These are phyloP conservation scores for Schwanniomyces vanrijiae DNA, from an alignment of 805 yeast genomes.

Conservation along the genomic window DNA sequence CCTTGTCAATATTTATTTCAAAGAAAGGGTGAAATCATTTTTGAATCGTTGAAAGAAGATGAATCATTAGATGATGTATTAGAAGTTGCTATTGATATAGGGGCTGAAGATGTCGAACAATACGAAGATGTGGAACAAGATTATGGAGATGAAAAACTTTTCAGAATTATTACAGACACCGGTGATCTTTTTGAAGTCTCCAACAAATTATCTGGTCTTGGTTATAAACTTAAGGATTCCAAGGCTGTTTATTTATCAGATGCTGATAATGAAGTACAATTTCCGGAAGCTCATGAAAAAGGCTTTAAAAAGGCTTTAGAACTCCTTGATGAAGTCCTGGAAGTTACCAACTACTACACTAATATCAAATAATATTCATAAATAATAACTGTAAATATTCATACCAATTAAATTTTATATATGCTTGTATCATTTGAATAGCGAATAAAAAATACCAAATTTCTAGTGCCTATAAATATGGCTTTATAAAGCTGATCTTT, in stretches of 20 bases:
- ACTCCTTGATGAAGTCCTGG: conserved; percentile 75
- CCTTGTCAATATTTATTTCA: conserved; percentile 81
- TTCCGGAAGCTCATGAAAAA: conserved; percentile 51
- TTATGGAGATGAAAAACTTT: conserved; percentile 31
- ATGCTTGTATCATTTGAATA: no score
- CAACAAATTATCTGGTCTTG: conserved; percentile 48
- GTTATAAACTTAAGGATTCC: conserved; percentile 66
- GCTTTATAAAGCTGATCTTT: no score
- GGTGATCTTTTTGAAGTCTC: conserved; percentile 62
- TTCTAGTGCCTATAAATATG: no score
- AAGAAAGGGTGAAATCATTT: conserved; percentile 68
- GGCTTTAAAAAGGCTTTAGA: conserved; percentile 57
- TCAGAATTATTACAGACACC: conserved; percentile 61
- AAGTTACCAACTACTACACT: conserved; percentile 76
- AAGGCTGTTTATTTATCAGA: conserved; percentile 69
- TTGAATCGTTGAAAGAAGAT: conserved; percentile 36
- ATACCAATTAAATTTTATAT: no score
- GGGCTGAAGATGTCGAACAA: conserved; percentile 77
- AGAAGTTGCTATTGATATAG: conserved; percentile 73
- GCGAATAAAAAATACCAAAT: no score
- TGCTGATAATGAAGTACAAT: conserved; percentile 55
- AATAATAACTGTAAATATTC: neutral
- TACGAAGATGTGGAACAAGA: conserved; percentile 42
- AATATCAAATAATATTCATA: conserved; percentile 61
- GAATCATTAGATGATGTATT: conserved; percentile 62